Base-by-base conservation (phyloP, 768 basidiomycete genomes). In the Amanita fuliginea region DNA sequence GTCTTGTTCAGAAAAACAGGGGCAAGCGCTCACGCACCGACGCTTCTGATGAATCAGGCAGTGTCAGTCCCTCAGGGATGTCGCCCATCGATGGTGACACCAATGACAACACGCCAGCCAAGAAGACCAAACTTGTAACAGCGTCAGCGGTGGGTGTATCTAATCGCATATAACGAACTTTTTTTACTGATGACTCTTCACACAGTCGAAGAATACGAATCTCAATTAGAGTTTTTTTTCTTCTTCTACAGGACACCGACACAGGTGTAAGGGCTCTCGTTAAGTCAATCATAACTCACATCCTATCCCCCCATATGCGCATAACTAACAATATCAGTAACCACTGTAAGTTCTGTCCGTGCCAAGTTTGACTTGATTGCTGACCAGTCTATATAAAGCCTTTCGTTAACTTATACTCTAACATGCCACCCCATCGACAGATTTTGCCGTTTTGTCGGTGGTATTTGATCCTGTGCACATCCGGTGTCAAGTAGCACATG, bases 1-100 rank as follows among this genome's bases (percentile, higher is more conserved):
- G n/a, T n/a, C 21, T 21, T 30, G 21, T 7, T n/a, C 13, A 81
- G 79, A 80, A 73, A 74, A 72, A 65, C 30, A 66, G 79, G 60
- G 74, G 77, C 62, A 81, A 80, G 67, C 77, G 79, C 56, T 67
- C 64, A 58, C 60, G 65, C 54, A 67, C 69, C 63, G 71, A 68
- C 57, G 56, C 62, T 49, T 47, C 69, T 39, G 52, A 57, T 56
- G 57, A 67, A 59, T 56, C 60, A n/a, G 22, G 46, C 13, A 39
- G 32, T 11, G 43, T 55, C 3, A 51, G 36, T 13, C 45, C 34
- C n/a, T 11, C n/a, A 4, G 36, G 42, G 6, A 51, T 32, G 41
- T 30, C 30, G 21, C 21, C 44, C 16, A 21, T 35, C 22, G 36
- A 39, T 16, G 19, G 14, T 1, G 9, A 18, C 18, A 21, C 34